These are phyloP conservation scores for Penicillium nordicum DNA, from an alignment of 2,329 filamentous ascomycete species.

Conservation along the genomic window DNA sequence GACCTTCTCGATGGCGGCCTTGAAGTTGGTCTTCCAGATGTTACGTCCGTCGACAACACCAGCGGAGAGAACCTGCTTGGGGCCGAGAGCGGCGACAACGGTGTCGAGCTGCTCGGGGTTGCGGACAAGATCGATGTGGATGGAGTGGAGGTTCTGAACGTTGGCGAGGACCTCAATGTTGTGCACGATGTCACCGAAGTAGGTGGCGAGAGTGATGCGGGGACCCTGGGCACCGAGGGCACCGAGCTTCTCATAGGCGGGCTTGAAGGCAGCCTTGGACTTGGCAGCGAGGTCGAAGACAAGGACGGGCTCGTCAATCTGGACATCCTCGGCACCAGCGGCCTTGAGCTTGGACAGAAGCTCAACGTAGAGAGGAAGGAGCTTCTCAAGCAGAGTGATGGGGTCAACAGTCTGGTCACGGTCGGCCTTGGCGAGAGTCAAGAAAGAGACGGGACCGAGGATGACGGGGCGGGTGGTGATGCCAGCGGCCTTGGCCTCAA, in stretches of 20 bases:
- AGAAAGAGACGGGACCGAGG: constrained; percentile 94
- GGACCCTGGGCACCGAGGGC: constrained; percentile 73
- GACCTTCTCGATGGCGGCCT: constrained; percentile 85
- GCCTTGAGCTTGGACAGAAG: constrained; percentile 90
- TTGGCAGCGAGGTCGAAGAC: constrained; percentile 89
- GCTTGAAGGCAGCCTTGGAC: constrained; percentile 96
- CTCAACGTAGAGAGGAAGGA: constrained; percentile 91
- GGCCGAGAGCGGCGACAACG: constrained; percentile 75
- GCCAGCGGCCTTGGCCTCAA: constrained; percentile 96
- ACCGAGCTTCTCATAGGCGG: constrained; percentile 83
- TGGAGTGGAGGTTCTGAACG: constrained; percentile 68
- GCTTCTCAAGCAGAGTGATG: constrained; percentile 89
- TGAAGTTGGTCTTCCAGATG: constrained; percentile 99
- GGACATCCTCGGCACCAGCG: constrained; percentile 91
- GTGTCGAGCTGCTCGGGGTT: constrained; percentile 95
- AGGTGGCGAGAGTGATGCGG: constrained; percentile 87
- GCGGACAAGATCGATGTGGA: constrained; percentile 95
- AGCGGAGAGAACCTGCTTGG: constrained; percentile 85
- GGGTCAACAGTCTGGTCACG: constrained; percentile 89
- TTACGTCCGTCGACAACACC: constrained; percentile 98
- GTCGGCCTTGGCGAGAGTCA: constrained; percentile 96
- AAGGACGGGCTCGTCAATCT: constrained; percentile 96
- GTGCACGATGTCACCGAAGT: constrained; percentile 99
- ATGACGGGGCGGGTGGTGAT: constrained; percentile 90
- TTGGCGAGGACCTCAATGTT: constrained; percentile 88